Evolutionary conservation across 1,284 basidiomycete genomes (phyloP).

Genomic region (Termitomyces sp.): DNA sequence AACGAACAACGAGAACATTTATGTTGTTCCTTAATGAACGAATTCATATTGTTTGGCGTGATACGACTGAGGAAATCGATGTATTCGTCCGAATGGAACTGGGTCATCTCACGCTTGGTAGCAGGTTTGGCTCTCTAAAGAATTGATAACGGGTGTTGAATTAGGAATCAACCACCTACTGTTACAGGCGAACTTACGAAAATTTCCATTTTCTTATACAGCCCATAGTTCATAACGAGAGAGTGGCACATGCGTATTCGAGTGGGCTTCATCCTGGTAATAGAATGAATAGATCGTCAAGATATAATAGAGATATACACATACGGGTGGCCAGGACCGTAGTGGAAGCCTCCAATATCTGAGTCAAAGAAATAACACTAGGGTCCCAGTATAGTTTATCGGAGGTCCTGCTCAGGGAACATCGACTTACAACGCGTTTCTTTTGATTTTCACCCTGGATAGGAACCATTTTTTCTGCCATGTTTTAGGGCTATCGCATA

Average conservation of each 20-base stretch:
- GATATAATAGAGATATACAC: slow-evolving; percentile 20
- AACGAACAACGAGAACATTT: slow-evolving; percentile 66
- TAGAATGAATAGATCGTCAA: slow-evolving; percentile 13
- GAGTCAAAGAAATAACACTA: slow-evolving; percentile 99
- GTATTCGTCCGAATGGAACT: slow-evolving; percentile 98
- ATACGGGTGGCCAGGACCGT: slow-evolving; percentile 90
- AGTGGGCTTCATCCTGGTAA: slow-evolving; percentile 86
- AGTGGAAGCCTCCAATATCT: slow-evolving; percentile 97
- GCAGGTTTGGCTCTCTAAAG: slow-evolving; percentile 96
- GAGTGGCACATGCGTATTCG: slow-evolving; percentile 99
- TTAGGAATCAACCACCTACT: background rate
- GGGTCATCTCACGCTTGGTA: slow-evolving; percentile 95
- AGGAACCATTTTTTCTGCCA: slow-evolving; percentile 54
- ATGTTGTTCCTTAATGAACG: slow-evolving; percentile 91
- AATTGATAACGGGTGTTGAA: slow-evolving; percentile 4
- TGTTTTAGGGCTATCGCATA: slow-evolving; percentile 24
- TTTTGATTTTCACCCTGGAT: slow-evolving; percentile 71
- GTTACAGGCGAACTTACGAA: slow-evolving; percentile 65
- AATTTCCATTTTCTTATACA: slow-evolving; percentile 97
- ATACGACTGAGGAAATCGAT: slow-evolving; percentile 89
- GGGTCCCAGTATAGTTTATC: background rate
- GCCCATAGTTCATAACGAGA: slow-evolving; percentile 98
- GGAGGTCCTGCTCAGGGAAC: slow-evolving; percentile 2
- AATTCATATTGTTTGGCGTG: slow-evolving; percentile 80
- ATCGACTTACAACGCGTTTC: slow-evolving; percentile 76